Evolutionary conservation across 371 early-diverging fungal genomes (phyloP).

Genomic region (Thermomucor indicae-seudaticae): DNA sequence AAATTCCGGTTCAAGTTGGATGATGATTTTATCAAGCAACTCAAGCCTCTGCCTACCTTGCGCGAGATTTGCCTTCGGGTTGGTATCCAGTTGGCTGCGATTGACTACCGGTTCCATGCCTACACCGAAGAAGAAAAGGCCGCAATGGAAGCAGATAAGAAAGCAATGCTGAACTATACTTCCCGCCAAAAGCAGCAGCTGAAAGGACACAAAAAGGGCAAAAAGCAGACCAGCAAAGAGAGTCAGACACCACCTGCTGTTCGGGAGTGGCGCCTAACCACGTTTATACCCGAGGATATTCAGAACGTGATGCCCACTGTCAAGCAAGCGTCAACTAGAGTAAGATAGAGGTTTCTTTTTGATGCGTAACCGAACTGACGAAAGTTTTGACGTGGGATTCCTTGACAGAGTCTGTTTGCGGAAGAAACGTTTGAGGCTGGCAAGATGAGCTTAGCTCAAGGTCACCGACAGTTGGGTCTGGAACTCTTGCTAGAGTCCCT

Average conservation of each 20-base stretch:
- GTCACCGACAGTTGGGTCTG: conserved; percentile 72
- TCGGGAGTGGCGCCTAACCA: conserved; percentile 24
- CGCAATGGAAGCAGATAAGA: conserved; percentile 34
- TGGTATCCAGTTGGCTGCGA: conserved; percentile 80
- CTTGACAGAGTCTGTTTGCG: conserved; percentile 64
- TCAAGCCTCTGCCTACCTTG: conserved; percentile 67
- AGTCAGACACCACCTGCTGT: conserved; percentile 10
- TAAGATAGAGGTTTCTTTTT: conserved; percentile 16
- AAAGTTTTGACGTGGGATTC: not conserved
- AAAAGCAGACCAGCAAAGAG: conserved; percentile 13
- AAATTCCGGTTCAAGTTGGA: conserved; percentile 76
- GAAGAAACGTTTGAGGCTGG: conserved; percentile 90
- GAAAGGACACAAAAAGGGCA: conserved; percentile 37
- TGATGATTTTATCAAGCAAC: conserved; percentile 42
- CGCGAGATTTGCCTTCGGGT: conserved; percentile 80
- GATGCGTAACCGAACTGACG: not conserved
- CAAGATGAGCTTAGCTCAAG: conserved; percentile 75
- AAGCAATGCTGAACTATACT: conserved; percentile 16
- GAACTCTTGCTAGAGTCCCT: conserved; percentile 83
- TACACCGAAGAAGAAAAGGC: conserved; percentile 41
- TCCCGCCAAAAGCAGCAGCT: conserved; percentile 23
- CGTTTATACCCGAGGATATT: conserved; percentile 75
- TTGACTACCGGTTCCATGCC: conserved; percentile 64
- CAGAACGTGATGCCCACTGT: conserved; percentile 78
- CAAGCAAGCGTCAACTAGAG: conserved; percentile 66